Evolutionary conservation across 2,329 filamentous ascomycete species (phyloP), one percentile per base, ranked within the genome.

Genomic region (Pseudocercospora pini-densiflorae): DNA sequence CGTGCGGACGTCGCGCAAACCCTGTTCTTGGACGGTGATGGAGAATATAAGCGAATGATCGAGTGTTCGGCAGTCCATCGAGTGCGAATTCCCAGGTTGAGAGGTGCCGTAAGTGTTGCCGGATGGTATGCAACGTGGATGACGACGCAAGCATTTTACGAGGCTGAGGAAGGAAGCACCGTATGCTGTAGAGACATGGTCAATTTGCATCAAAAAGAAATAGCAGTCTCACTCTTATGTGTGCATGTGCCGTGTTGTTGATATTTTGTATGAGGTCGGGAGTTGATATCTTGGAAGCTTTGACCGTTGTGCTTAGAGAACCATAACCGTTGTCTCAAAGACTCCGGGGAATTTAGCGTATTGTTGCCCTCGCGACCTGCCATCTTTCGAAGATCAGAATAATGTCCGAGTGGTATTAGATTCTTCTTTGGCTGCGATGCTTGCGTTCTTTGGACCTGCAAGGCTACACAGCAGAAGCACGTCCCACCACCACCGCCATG

Each of bases 151-250:
- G 45, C 21, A 49, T 49, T 49, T 23, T 49, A 49, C 45, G 21
- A 49, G 45, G 14, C n/a, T 19, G 45, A 49, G 45, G 45, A n/a
- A 21, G 5, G 43, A 16, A 45, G 5, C 45, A 49, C 3, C 29
- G 6, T 31, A 5, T 5, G 45, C 45, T 3, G n/a, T 21, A 53
- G 49, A 53, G 49, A 53, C 49, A 53, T 27, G 49, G 49, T 27
- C 49, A 53, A 53, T 16, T 16, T 53, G 49, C 49, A 53, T 24
- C 49, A 53, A 53, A 53, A 53, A 53, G 49, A 53, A 53, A 53
- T 53, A 27, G 24, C 49, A 53, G 49, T 53, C 23, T 53, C 49
- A 53, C 49, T 16, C 45, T 49, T 5, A 23, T 23, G 19, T 53
- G 49, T 2, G 23, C 2, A 53, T 27, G 23, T 53, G 49, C 23